Evolutionary conservation across 352 stramenopile species (phyloP).

Genomic region (Pseudoperonospora humuli): DNA sequence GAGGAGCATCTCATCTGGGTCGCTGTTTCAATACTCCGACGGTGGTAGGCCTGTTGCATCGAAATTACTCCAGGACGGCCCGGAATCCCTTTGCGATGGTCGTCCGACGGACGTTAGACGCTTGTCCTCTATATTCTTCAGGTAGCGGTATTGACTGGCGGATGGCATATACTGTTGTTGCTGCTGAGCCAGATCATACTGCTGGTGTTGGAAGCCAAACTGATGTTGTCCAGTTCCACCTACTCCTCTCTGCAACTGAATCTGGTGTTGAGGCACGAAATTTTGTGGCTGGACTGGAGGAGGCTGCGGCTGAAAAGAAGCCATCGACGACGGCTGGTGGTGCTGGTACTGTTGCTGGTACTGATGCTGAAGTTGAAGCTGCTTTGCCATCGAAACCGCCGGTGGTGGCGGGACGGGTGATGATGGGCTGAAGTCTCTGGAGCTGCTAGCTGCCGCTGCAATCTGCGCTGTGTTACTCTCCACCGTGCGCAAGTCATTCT

Average conservation of each 20-base stretch:
- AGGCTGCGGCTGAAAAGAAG: conserved; percentile 22
- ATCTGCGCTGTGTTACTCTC: conserved; percentile 79
- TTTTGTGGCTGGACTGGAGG: conserved; percentile 24
- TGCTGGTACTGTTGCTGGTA: conserved; percentile 55
- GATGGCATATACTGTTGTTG: conserved; percentile 27
- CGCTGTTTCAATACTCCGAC: conserved; percentile 25
- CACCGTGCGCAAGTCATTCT: conserved; percentile 69
- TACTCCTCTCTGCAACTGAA: conserved; percentile 27
- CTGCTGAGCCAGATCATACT: conserved; percentile 30
- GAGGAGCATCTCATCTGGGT: neutral
- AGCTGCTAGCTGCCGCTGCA: conserved; percentile 16
- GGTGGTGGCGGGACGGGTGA: conserved; percentile 24
- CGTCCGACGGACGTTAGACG: conserved; percentile 21
- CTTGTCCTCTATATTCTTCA: conserved; percentile 63
- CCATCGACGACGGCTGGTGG: conserved; percentile 30
- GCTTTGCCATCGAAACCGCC: conserved; percentile 31
- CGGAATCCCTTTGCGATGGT: conserved; percentile 40
- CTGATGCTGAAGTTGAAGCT: conserved; percentile 54
- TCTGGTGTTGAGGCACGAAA: conserved; percentile 34
- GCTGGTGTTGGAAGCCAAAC: conserved; percentile 31
- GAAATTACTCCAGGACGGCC: conserved; percentile 50
- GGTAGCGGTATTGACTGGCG: conserved; percentile 49
- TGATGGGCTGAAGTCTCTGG: conserved; percentile 11
- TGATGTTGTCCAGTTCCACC: conserved; percentile 10
- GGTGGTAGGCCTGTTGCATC: conserved; percentile 33